Percentiles rank a stretch among this genome's conserved stretches.
These are phyloP conservation scores for Phytophthora lateralis DNA, from an alignment of 352 stramenopile species.

Conservation along the genomic window DNA sequence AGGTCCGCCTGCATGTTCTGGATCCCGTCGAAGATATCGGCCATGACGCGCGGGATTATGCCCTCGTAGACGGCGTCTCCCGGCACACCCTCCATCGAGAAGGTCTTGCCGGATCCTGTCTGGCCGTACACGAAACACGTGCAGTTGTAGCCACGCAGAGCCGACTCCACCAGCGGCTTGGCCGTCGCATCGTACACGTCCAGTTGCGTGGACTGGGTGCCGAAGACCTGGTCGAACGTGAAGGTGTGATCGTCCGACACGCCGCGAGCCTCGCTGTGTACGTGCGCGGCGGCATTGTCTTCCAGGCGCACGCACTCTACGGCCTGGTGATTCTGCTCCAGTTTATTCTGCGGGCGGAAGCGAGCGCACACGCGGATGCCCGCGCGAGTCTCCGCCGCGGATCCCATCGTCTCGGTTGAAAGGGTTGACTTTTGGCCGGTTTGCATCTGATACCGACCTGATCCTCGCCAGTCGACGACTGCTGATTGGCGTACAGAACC, in stretches of 20 bases:
- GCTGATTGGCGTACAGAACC: too few relatives aligned
- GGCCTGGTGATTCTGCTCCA: slow-evolving; percentile 71
- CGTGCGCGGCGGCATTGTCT: slow-evolving; percentile 51
- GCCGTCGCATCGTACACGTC: slow-evolving; percentile 72
- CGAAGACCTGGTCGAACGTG: slow-evolving; percentile 79
- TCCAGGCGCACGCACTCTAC: slow-evolving; percentile 65
- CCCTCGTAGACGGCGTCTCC: slow-evolving; percentile 67
- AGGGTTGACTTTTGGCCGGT: neutral
- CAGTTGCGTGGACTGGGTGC: slow-evolving; percentile 51
- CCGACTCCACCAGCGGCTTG: slow-evolving; percentile 62
- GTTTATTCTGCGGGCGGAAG: slow-evolving; percentile 81
- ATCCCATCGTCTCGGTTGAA: slow-evolving; percentile 17
- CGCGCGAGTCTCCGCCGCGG: slow-evolving; percentile 31
- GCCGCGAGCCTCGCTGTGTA: slow-evolving; percentile 35
- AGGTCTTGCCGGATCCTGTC: slow-evolving; percentile 92
- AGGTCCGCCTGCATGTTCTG: slow-evolving; percentile 71
- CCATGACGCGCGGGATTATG: slow-evolving; percentile 81
- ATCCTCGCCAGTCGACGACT: slow-evolving; percentile 7
- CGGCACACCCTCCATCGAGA: slow-evolving; percentile 89
- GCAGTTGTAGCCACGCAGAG: slow-evolving; percentile 86
- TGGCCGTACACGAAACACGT: slow-evolving; percentile 94
- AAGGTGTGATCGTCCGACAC: slow-evolving; percentile 55
- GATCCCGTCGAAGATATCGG: slow-evolving; percentile 73
- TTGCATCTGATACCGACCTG: slow-evolving; percentile 26
- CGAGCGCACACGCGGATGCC: slow-evolving; percentile 74